These are phyloP conservation scores for Solanum chilense DNA, from an alignment of 257 asterid species.

Conservation along the genomic window DNA sequence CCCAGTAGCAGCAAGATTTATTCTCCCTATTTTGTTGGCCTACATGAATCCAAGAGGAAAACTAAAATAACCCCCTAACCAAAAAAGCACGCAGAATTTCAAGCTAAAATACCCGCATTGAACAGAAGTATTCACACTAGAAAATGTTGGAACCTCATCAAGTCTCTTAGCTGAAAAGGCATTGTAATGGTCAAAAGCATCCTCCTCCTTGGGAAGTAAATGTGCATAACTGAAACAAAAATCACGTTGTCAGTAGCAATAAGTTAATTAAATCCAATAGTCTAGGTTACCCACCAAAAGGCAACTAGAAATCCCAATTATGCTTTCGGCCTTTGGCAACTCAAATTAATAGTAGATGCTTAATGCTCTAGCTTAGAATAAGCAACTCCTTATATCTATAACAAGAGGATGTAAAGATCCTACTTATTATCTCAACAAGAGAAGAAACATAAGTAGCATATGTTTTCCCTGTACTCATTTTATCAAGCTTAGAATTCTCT, in stretches of 20 bases:
- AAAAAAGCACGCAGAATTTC: not conserved
- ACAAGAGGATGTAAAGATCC: not conserved
- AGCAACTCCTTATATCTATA: not conserved
- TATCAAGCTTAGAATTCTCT: not conserved
- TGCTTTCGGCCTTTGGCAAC: not conserved
- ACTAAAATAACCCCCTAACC: not conserved
- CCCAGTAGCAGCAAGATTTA: conserved; percentile 99
- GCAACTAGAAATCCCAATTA: not conserved
- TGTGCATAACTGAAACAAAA: conserved; percentile 72
- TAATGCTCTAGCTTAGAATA: not conserved
- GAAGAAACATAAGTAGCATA: not conserved
- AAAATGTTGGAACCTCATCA: conserved; percentile 17
- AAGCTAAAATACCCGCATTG: not conserved
- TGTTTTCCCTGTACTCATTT: not conserved
- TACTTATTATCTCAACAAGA: not conserved
- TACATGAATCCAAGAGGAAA: conserved; percentile 4
- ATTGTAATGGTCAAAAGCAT: conserved; percentile 78
- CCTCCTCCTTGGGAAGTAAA: conserved; percentile 93
- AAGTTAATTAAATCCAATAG: not conserved
- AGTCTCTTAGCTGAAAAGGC: conserved; percentile 76
- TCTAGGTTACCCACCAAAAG: not conserved
- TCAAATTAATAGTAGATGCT: not conserved
- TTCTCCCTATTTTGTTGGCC: conserved; percentile 96
- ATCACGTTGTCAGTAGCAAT: not conserved
- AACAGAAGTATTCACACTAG: not conserved